phyloP scores from a whole-genome alignment of 768 basidiomycete genomes.

The Hebeloma cylindrosporum region DNA sequence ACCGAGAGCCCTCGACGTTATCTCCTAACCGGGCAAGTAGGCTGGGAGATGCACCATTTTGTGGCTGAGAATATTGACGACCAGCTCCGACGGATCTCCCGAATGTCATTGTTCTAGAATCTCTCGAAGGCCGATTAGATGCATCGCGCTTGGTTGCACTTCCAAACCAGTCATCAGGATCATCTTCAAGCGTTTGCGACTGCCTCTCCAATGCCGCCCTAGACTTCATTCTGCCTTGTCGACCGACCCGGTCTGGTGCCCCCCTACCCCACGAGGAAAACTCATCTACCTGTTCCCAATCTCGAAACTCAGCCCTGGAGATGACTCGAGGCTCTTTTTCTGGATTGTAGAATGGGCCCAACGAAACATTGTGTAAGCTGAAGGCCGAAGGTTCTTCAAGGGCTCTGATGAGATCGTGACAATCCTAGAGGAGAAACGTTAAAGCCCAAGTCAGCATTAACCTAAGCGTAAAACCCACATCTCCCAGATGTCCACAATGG shows the following conservation, averaged over 20 bases:
- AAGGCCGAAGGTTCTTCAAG: constrained; percentile 65
- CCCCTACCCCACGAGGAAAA: constrained; percentile 46
- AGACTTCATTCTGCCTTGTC: constrained; percentile 60
- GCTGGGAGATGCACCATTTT: constrained; percentile 20
- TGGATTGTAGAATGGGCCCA: constrained; percentile 66
- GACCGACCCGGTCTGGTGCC: constrained; percentile 63
- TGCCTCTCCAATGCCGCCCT: constrained; percentile 54
- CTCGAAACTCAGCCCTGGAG: constrained; percentile 26
- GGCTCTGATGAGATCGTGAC: constrained; percentile 42
- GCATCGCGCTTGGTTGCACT: constrained; percentile 28
- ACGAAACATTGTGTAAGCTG: constrained; percentile 55
- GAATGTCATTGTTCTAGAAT: constrained; percentile 36
- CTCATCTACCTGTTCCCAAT: constrained; percentile 41
- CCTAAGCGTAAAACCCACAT: constrained; percentile 48
- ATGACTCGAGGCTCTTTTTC: constrained; percentile 25
- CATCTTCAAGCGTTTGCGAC: constrained; percentile 46
- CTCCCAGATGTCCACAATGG: constrained; percentile 70
- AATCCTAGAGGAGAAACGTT: constrained; percentile 49
- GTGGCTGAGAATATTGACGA: constrained; percentile 20
- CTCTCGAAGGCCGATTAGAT: neutral
- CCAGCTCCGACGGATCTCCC: constrained; percentile 34
- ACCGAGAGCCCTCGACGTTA: constrained; percentile 6
- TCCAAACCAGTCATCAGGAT: constrained; percentile 69
- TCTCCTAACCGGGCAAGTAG: constrained; percentile 37
- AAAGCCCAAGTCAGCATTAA: neutral